A percentile compares a stretch with the other conserved stretches of the same genome.
Conservation (phyloP, 768 basidiomycete genomes). For the Pholiota microspora region DNA sequence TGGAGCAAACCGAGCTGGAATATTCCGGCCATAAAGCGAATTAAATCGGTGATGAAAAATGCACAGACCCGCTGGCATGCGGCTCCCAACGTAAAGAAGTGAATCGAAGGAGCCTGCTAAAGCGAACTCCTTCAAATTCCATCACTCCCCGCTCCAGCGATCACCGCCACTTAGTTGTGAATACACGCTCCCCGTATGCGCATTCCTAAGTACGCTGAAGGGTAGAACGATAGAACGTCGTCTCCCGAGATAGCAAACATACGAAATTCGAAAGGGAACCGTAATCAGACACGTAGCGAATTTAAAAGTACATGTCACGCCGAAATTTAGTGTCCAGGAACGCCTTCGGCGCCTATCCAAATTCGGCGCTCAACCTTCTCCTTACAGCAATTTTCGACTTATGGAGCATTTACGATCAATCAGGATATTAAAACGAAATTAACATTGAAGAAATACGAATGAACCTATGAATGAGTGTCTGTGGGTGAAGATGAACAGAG, state of each 20-base stretch:
- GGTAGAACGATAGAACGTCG: no score
- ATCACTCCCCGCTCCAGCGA: no score
- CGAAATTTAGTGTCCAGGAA: not conserved
- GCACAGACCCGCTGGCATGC: not conserved
- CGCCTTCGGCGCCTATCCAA: not conserved
- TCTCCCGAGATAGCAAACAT: no score
- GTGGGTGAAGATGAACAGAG: not conserved
- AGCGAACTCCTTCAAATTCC: not conserved
- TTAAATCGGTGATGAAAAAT: not conserved
- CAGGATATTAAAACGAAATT: not conserved
- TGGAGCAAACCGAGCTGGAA: not conserved
- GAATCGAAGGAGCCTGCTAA: not conserved
- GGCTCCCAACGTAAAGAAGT: not conserved
- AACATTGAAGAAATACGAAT: not conserved
- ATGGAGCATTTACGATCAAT: no score
- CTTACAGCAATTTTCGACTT: not conserved
- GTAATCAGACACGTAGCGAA: no score
- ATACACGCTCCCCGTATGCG: no score
- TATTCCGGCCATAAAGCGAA: not conserved
- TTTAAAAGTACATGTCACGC: no score
- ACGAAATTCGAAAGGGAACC: no score
- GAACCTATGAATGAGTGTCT: not conserved
- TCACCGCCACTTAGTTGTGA: no score
- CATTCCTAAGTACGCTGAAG: no score
- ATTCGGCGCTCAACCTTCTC: not conserved